Conservation (phyloP, 192 early-diverging fungal species). For the Coemansia sp. region DNA sequence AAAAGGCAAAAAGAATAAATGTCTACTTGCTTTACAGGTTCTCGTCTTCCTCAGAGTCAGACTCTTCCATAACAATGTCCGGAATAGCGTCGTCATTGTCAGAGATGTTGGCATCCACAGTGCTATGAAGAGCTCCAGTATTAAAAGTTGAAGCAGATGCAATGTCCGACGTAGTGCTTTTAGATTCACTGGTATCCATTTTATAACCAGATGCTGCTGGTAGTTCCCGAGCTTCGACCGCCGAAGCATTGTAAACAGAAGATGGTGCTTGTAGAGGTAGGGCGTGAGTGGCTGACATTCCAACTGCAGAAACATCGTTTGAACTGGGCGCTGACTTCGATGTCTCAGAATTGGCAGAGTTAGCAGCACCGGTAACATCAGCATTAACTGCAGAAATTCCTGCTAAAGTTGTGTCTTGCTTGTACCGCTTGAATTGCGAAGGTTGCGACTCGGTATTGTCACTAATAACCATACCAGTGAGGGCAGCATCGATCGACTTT, state of each 20-base stretch:
- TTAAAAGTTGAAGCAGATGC: no score
- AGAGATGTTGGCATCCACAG: conserved; percentile 1
- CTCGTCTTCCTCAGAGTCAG: conserved; percentile 43
- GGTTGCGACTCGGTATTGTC: background rate
- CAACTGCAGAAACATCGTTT: background rate
- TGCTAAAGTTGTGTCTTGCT: background rate
- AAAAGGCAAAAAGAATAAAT: background rate
- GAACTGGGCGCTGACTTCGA: background rate
- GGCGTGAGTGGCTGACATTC: background rate
- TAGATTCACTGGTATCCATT: no score
- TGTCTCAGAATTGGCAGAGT: no score
- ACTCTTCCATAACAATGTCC: conserved; percentile 51
- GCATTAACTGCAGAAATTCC: no score
- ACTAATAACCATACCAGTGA: conserved; percentile 6
- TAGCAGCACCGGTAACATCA: no score
- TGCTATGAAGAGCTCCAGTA: no score
- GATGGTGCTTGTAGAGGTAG: background rate
- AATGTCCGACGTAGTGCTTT: no score
- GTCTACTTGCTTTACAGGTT: no score
- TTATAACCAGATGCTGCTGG: no score
- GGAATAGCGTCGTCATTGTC: conserved; percentile 36
- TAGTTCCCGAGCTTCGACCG: background rate
- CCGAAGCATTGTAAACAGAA: background rate
- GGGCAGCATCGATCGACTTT: conserved; percentile 14
- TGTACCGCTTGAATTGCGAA: conserved; percentile 3